Percentiles rank a stretch among this genome's conserved stretches.
Conservation (phyloP, 2,329 filamentous ascomycete species). For the Macrophomina phaseolina region DNA sequence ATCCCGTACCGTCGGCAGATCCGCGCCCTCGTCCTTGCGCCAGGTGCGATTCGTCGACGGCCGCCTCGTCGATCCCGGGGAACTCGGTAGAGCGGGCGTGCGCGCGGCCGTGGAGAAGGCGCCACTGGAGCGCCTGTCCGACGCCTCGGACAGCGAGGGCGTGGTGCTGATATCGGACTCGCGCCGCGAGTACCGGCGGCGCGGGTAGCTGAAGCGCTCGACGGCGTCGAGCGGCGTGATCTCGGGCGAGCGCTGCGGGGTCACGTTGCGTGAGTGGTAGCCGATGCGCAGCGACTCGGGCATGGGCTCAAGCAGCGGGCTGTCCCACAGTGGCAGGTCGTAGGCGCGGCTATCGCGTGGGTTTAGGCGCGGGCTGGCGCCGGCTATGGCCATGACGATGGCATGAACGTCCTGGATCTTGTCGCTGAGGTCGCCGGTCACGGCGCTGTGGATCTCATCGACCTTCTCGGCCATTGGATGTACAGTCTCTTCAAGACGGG, state of each 20-base stretch:
- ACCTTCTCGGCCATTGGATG: constrained; percentile 42
- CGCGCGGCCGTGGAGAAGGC: not conserved
- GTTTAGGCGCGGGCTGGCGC: constrained; percentile 27
- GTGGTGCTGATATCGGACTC: constrained; percentile 22
- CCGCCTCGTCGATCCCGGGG: not conserved
- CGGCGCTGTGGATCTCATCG: constrained; percentile 36
- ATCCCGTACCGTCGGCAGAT: constrained; percentile 12
- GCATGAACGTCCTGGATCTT: constrained; percentile 40
- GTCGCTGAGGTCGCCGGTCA: constrained; percentile 34
- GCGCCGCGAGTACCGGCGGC: constrained; percentile 4
- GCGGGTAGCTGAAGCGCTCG: not conserved
- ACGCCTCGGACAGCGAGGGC: constrained; percentile 18
- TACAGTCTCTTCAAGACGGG: constrained; percentile 38
- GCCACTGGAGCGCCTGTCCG: constrained; percentile 24
- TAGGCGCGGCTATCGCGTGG: constrained; percentile 21
- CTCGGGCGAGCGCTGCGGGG: constrained; percentile 9
- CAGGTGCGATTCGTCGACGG: constrained; percentile 2
- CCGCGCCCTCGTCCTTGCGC: constrained; percentile 3
- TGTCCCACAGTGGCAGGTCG: constrained; percentile 14
- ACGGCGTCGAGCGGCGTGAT: not conserved
- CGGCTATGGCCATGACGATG: constrained; percentile 37
- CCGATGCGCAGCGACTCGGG: constrained; percentile 22
- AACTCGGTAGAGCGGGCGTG: not conserved
- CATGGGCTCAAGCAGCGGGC: constrained; percentile 17
- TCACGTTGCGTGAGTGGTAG: constrained; percentile 1